Conservation (phyloP, 805 yeast species). For the Pichia insulana region DNA sequence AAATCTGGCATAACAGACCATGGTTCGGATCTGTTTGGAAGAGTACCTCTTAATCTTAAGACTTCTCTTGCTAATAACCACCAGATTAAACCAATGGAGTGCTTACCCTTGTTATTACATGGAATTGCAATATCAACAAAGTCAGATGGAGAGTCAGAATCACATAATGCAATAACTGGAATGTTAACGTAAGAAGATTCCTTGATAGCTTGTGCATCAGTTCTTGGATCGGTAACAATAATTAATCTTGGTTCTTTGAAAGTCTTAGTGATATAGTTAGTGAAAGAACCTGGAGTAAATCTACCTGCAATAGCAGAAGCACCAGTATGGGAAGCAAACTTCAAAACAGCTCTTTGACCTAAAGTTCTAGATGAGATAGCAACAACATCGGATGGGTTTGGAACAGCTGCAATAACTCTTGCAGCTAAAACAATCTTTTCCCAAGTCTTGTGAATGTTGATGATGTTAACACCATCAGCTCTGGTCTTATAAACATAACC, state of each 20-base stretch:
- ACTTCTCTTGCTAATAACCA: conserved; percentile 99
- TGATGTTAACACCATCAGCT: conserved; percentile 98
- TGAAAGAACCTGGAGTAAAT: conserved; percentile 99
- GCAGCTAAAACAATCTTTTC: conserved; percentile 99
- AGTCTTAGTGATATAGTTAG: conserved; percentile 99
- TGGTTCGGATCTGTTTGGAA: conserved; percentile 91
- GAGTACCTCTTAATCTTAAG: conserved; percentile 95
- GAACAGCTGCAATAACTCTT: conserved; percentile 98
- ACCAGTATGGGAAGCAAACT: conserved; percentile 99
- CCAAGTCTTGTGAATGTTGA: conserved; percentile 99
- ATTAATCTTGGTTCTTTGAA: conserved; percentile 99
- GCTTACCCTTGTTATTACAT: conserved; percentile 99
- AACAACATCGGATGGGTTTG: conserved; percentile 97
- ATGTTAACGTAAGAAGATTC: conserved; percentile 99
- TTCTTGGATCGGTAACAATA: conserved; percentile 99
- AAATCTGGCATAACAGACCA: conserved; percentile 99
- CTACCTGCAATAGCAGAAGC: conserved; percentile 99
- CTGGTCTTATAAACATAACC: conserved; percentile 96
- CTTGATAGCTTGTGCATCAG: conserved; percentile 99
- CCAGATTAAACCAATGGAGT: conserved; percentile 99
- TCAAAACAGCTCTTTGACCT: conserved; percentile 99
- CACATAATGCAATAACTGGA: conserved; percentile 98
- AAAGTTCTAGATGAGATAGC: conserved; percentile 98
- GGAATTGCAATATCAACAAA: conserved; percentile 99
- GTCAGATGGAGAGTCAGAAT: conserved; percentile 98